Evolutionary conservation across 805 yeast genomes (phyloP), one percentile per base, ranked within the genome.

Genomic region (Starmerella geochares): DNA sequence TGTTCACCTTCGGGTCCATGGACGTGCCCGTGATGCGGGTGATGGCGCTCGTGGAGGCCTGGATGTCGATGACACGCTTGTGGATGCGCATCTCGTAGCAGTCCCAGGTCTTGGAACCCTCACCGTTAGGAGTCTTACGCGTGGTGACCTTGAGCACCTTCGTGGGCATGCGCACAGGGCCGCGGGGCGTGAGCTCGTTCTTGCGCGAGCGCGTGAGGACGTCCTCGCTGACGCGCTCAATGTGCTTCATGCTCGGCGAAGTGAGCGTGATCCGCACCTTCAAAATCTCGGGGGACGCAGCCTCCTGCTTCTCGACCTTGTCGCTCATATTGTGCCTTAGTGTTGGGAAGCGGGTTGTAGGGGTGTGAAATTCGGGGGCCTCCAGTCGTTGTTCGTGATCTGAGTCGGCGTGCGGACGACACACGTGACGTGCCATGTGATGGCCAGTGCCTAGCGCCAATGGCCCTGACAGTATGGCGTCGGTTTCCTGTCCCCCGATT

Each of bases 101-200:
- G 73, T 92, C 99, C 96, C 96, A 92, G 68, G 99, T 92, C 90
- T 92, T 92, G 67, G 98, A 92, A 92, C 99, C 99, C 80, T 92
- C 96, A 92, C 99, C 99, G 76, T 94, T 94, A 70, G 99, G 99
- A 71, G 98, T 84, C 88, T 92, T 92, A 86, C 99, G 87, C 85
- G 99, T 92, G 77, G 94, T 79, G 78, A 92, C 79, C 77, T 84
- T 86, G 71, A 92, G 84, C 66, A 84, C 92, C 84, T 88, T 92
- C 76, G 98, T 92, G 79, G 99, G 99, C 78, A 92, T 76, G 85
- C 98, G 88, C 70, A 92, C 95, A 66, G 98, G 98, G 71, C 99
- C 99, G 80, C 87, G 90, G 83, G 86, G 87, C 49, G 47, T 50
- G 69, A 88, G 79, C 67, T 83, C 74, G 76, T 79, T 74, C 72